Evolutionary conservation across 2,329 filamentous ascomycete genomes (phyloP).

Genomic region (Trichoderma oligosporum): DNA sequence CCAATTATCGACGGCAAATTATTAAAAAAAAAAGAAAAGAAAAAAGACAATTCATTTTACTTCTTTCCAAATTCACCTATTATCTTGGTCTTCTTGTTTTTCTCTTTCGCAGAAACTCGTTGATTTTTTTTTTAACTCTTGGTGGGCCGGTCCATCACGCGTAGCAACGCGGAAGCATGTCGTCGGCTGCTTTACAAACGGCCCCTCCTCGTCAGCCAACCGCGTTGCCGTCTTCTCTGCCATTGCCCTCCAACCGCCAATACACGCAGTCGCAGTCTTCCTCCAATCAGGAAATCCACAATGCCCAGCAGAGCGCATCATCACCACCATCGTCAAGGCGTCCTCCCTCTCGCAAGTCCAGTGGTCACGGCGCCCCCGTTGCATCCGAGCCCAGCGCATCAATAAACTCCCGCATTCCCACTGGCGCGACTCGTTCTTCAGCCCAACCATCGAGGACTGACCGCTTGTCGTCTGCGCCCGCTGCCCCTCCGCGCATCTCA

Average conservation of each 20-base stretch:
- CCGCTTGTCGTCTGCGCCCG: conserved; percentile 59
- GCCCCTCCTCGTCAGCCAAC: conserved; percentile 54
- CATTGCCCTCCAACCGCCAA: conserved; percentile 47
- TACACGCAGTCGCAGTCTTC: conserved; percentile 52
- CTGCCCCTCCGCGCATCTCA: conserved; percentile 77
- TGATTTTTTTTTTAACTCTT: neutral
- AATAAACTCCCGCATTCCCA: conserved; percentile 47
- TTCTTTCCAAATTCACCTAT: too few relatives aligned
- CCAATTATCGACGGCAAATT: too few relatives aligned
- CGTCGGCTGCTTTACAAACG: conserved; percentile 60
- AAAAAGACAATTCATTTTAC: too few relatives aligned
- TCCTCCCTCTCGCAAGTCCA: conserved; percentile 50
- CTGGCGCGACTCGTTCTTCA: conserved; percentile 40
- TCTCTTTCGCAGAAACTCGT: neutral
- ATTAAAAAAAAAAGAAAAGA: too few relatives aligned
- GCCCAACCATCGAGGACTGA: conserved; percentile 47
- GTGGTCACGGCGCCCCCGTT: conserved; percentile 44
- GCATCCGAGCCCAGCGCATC: conserved; percentile 38
- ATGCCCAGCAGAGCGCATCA: conserved; percentile 48
- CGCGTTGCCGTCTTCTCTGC: conserved; percentile 46
- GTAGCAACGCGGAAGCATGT: conserved; percentile 33
- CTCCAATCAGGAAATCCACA: conserved; percentile 53
- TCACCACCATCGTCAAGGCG: conserved; percentile 53
- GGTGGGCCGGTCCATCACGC: conserved; percentile 16
- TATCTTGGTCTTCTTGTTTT: too few relatives aligned